Evolutionary conservation across 164 flowering plant genomes (phyloP).

Genomic region (Echeveria elegans): DNA sequence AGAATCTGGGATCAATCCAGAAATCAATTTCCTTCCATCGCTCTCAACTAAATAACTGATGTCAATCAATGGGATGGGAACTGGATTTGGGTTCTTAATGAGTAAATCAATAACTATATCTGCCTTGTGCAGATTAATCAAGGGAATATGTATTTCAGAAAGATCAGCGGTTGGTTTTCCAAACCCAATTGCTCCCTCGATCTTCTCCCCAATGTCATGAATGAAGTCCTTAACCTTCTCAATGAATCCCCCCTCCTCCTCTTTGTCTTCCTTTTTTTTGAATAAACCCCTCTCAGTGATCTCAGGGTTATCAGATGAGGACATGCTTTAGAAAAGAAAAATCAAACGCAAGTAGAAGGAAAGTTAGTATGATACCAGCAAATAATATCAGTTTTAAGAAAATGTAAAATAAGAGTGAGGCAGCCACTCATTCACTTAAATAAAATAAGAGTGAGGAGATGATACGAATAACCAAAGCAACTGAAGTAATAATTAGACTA

Average conservation of each 20-base stretch:
- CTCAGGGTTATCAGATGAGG: conserved; percentile 57
- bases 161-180: conserved; percentile 90
- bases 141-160: conserved; percentile 56
- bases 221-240: conserved; percentile 74
- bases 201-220: conserved; percentile 73
- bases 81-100: conserved; percentile 69
- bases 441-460: too few relatives aligned
- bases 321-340: conserved; percentile 34
- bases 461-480: too few relatives aligned
- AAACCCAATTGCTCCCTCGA: conserved; percentile 70
- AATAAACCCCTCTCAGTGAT: conserved; percentile 38
- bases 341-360: background rate
- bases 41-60: conserved; percentile 76
- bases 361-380: background rate
- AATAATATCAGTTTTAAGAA: background rate
- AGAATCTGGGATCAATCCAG: conserved; percentile 85
- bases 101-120: conserved; percentile 59
- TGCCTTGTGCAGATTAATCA: conserved; percentile 34
- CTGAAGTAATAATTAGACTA: too few relatives aligned
- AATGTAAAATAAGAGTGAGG: background rate
- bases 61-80: conserved; percentile 82
- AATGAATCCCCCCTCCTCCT: conserved; percentile 54
- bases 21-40: conserved; percentile 72
- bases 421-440: too few relatives aligned
- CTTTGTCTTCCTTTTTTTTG: conserved; percentile 40